Conservation (phyloP, 257 asterid species). For the Forsythia suspensa region DNA sequence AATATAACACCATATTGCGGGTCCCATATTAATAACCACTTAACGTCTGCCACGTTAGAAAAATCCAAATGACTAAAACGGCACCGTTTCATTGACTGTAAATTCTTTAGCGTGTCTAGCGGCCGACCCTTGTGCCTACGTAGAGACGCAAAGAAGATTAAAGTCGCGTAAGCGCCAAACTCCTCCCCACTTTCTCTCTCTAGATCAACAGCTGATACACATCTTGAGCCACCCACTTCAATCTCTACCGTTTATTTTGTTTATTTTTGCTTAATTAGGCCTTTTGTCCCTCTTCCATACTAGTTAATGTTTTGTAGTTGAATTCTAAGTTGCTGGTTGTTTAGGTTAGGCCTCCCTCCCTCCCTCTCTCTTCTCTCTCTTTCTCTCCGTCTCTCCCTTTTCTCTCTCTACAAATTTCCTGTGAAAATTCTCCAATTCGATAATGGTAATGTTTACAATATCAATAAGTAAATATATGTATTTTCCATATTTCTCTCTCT, state of each 20-base stretch:
- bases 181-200: slow-evolving; percentile 24
- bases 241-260: slow-evolving; percentile 39
- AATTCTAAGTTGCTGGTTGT: slow-evolving; percentile 81
- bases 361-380: slow-evolving; percentile 7
- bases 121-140: slow-evolving; percentile 68
- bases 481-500: not conserved
- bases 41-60: slow-evolving; percentile 13
- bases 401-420: slow-evolving; percentile 31
- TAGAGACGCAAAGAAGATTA: slow-evolving; percentile 74
- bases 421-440: slow-evolving; percentile 27
- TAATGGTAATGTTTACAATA: slow-evolving; percentile 33
- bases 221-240: slow-evolving; percentile 41
- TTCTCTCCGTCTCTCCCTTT: not conserved
- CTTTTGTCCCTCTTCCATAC: slow-evolving; percentile 39
- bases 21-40: slow-evolving; percentile 21
- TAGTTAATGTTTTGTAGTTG: slow-evolving; percentile 49
- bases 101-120: slow-evolving; percentile 42
- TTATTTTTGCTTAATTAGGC: slow-evolving; percentile 20
- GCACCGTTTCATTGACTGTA: slow-evolving; percentile 39
- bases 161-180: slow-evolving; percentile 74
- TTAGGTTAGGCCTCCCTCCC: slow-evolving; percentile 63
- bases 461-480: too few relatives aligned
- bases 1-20: slow-evolving; percentile 16
- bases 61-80: slow-evolving; percentile 24
- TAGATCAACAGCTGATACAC: slow-evolving; percentile 38